Base-by-base conservation (phyloP, 1,284 basidiomycete genomes). In the Fomitopsis schrenkii region DNA sequence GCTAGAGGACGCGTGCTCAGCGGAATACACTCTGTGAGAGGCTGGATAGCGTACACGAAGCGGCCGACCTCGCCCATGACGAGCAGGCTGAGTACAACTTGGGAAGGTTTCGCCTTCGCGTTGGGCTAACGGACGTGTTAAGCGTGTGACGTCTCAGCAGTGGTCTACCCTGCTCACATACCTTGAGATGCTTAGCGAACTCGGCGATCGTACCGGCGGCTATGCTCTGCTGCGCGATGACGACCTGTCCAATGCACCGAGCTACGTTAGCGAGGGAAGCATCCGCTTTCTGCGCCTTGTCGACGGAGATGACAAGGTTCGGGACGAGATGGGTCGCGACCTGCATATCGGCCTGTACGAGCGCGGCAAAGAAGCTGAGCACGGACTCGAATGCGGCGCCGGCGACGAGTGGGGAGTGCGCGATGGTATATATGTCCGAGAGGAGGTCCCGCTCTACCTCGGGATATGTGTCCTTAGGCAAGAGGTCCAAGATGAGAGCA, bases 1-100 rank as follows among this genome's bases (percentile, higher is more conserved):
- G 66, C 93, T 96, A 61, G 55, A 36, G 52, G 52, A 35, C 26
- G 12, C 7, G 8, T 48, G 44, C 41, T 35, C 12, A 53, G 19
- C 30, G 9, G 1, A 14, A 26, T 14, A n/a, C 10, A 28, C 22
- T 4, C 9, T 41, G 19, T 15, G 7, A 19, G 7, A 9, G 17
- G 35, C n/a, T 12, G 36, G 22, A 8, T 8, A 5, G 74, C 88
- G 68, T 65, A 95, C 94, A 91, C 87, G 68, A 87, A 87, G 36
- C 94, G 87, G 33, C 95, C 95, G 41, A 97, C 82, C 74, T 98
- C 95, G 58, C 95, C 95, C 55, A 97, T 79, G 45, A 93, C 90
- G 17, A 97, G 79, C 52, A 98, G 80, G 63, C 92, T 91, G n/a
- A 98, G 82, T 50, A 93, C 88, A 19, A 91, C 79, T 45, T 87